phyloP scores from a whole-genome alignment of 768 basidiomycete species.

The Auriscalpium microsporum region DNA sequence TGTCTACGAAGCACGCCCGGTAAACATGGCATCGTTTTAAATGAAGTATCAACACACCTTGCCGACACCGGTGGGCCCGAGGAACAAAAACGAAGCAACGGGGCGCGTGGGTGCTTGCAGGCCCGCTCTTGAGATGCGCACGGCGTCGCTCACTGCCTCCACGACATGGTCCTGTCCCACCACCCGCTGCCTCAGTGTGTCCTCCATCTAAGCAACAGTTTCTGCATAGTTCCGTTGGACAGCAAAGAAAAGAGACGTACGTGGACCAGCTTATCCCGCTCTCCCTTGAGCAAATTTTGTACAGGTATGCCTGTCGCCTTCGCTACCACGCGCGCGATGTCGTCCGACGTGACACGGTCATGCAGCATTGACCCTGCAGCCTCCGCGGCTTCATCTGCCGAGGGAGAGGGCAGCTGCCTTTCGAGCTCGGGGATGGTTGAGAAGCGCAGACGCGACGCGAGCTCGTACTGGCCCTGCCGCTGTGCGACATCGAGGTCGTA shows the following conservation, averaged over 20 bases:
- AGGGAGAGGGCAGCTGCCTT: slow-evolving; percentile 52
- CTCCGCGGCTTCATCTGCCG: slow-evolving; percentile 37
- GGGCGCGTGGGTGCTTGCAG: slow-evolving; percentile 83
- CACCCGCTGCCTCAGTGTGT: slow-evolving; percentile 59
- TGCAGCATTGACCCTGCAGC: slow-evolving; percentile 61
- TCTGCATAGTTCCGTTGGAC: background rate
- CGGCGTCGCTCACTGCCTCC: slow-evolving; percentile 76
- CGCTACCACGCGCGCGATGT: slow-evolving; percentile 83
- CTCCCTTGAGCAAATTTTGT: slow-evolving; percentile 79
- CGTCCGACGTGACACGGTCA: slow-evolving; percentile 81
- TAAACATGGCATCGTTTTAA: background rate
- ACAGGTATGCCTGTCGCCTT: slow-evolving; percentile 89
- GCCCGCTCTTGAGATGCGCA: slow-evolving; percentile 88
- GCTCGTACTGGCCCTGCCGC: slow-evolving; percentile 79
- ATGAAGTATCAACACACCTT: slow-evolving; percentile 37
- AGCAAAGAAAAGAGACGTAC: slow-evolving; percentile 34
- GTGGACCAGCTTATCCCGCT: slow-evolving; percentile 82
- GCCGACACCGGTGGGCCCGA: slow-evolving; percentile 83
- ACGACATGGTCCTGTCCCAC: slow-evolving; percentile 93
- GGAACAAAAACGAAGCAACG: slow-evolving; percentile 86
- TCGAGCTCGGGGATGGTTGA: slow-evolving; percentile 79
- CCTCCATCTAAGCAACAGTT: slow-evolving; percentile 65
- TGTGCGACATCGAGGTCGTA: slow-evolving; percentile 83
- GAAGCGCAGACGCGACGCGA: slow-evolving; percentile 76
- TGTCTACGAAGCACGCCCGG: slow-evolving; percentile 40